Evolutionary conservation across 139 green algal species (phyloP).

Genomic region (Chlorella sp.): DNA sequence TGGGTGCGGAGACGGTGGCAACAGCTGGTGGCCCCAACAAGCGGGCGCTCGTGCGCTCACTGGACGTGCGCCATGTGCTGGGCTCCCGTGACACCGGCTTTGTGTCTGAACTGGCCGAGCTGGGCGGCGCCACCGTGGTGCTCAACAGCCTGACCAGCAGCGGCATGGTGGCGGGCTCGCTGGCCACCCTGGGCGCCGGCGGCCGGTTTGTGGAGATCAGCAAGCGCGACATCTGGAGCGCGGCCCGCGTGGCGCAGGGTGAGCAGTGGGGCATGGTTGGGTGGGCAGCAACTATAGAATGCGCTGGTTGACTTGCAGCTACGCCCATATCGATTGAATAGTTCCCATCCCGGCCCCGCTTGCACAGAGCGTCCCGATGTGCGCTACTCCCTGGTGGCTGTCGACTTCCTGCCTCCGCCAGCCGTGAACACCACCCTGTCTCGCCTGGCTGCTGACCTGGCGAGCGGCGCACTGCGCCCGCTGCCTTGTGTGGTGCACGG

Average conservation of each 20-base stretch:
- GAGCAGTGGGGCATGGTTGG: not conserved
- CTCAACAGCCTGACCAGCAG: conserved; percentile 89
- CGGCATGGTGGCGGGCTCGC: conserved; percentile 81
- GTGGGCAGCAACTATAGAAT: not conserved
- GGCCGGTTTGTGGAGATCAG: conserved; percentile 85
- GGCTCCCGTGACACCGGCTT: conserved; percentile 73
- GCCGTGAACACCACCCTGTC: conserved; percentile 53
- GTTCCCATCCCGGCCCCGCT: not conserved
- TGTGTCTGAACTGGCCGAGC: conserved; percentile 13
- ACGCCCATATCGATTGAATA: no score
- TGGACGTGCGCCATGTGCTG: conserved; percentile 51
- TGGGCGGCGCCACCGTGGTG: conserved; percentile 41
- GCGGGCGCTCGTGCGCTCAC: conserved; percentile 65
- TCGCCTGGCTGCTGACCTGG: conserved; percentile 35
- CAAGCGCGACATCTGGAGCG: conserved; percentile 90
- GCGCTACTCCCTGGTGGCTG: conserved; percentile 74
- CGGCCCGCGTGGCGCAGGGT: conserved; percentile 55
- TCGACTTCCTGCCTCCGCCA: conserved; percentile 85
- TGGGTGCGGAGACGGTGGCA: conserved; percentile 53
- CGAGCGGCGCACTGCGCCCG: conserved; percentile 55
- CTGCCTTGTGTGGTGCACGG: conserved; percentile 56
- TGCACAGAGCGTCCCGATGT: conserved; percentile 81
- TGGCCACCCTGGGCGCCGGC: conserved; percentile 62
- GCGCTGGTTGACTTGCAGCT: no score
- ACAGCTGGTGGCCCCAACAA: conserved; percentile 78